phyloP scores from a whole-genome alignment of 1,139 yeast genomes.

The Lodderomyces theae region DNA sequence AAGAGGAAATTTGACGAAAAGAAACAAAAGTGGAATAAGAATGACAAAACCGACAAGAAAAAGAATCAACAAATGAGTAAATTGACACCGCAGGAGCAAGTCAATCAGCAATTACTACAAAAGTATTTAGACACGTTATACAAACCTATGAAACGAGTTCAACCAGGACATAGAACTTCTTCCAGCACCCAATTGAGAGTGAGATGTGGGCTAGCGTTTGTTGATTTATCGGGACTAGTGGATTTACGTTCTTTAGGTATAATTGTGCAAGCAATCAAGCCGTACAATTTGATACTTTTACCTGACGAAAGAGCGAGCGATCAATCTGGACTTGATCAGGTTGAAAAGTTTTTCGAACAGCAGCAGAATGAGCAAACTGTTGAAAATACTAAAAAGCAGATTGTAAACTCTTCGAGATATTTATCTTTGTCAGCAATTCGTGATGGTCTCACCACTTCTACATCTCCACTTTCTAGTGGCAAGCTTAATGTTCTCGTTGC shows the following conservation, averaged over 20 bases:
- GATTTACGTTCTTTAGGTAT: conserved; percentile 80
- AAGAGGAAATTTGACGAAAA: conserved; percentile 32
- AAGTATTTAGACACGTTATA: conserved; percentile 56
- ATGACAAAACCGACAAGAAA: conserved; percentile 11
- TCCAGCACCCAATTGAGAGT: conserved; percentile 40
- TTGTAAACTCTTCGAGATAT: conserved; percentile 27
- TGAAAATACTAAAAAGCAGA: conserved; percentile 23
- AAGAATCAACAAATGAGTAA: conserved; percentile 22
- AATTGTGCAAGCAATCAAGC: conserved; percentile 77
- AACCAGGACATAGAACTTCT: conserved; percentile 15
- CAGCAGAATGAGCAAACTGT: conserved; percentile 31
- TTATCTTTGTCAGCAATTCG: conserved; percentile 35
- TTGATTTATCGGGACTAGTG: conserved; percentile 83
- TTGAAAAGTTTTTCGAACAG: conserved; percentile 29
- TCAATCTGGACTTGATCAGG: conserved; percentile 17
- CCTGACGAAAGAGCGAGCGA: conserved; percentile 43
- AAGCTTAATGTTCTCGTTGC: conserved; percentile 35
- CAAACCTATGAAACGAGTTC: conserved; percentile 52
- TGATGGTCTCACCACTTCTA: conserved; percentile 26
- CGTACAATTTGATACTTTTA: conserved; percentile 64
- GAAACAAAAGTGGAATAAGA: conserved; percentile 19
- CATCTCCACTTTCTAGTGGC: conserved; percentile 12
- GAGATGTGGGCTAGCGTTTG: conserved; percentile 70
- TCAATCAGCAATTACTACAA: conserved; percentile 42
- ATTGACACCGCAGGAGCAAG: conserved; percentile 44